phyloP scores from a whole-genome alignment of 805 yeast species.

The Yamadazyma kitorensis region DNA sequence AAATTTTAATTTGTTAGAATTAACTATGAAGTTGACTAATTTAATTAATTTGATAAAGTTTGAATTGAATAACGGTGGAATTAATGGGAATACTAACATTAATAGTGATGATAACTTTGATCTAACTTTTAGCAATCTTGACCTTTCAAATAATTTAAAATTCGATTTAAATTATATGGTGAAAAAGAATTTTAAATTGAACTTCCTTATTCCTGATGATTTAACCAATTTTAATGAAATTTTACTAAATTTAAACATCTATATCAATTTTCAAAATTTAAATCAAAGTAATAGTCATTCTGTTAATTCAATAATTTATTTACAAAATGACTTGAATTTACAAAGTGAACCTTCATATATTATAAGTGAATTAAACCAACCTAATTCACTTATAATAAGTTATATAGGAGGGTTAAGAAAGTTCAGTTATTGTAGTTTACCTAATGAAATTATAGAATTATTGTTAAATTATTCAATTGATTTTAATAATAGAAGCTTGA shows the following conservation, averaged over 20 bases:
- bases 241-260: constrained; percentile 32
- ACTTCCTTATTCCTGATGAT: constrained; percentile 34
- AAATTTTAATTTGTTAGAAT: constrained; percentile 55
- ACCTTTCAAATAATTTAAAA: constrained; percentile 10
- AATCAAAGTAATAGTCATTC: constrained; percentile 1
- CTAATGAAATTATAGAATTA: constrained; percentile 25
- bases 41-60: constrained; percentile 17
- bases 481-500: constrained; percentile 11
- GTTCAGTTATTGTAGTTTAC: constrained; percentile 35
- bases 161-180: constrained; percentile 31
- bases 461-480: constrained; percentile 22
- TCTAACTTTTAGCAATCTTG: too few relatives aligned
- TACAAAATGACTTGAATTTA: constrained; percentile 18
- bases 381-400: constrained; percentile 30
- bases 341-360: constrained; percentile 28
- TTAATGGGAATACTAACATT: too few relatives aligned
- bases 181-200: constrained; percentile 36
- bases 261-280: constrained; percentile 19
- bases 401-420: constrained; percentile 41
- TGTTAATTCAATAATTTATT: constrained; percentile 21
- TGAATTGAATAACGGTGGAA: constrained; percentile 17
- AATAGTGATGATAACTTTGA: not conserved
- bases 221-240: constrained; percentile 31
- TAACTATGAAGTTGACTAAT: constrained; percentile 56
- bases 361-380: constrained; percentile 23